Percentiles rank a stretch among this genome's conserved stretches.
These are phyloP conservation scores for Dissophora globulifera DNA, from an alignment of 192 early-diverging fungal species.

Conservation along the genomic window DNA sequence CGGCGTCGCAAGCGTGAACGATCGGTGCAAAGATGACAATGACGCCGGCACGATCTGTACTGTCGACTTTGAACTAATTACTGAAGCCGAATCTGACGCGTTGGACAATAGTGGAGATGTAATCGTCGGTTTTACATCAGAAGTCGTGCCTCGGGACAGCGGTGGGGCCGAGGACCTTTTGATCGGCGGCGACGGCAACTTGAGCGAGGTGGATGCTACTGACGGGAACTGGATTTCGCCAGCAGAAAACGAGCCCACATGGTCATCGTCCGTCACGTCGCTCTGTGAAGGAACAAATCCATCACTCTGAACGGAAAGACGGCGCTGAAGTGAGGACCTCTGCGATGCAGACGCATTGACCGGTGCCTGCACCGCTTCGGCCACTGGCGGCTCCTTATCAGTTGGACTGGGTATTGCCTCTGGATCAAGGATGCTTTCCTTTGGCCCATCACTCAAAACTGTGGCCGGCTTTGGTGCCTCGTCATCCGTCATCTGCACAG, in stretches of 20 bases:
- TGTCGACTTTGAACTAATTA: not conserved
- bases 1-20: slow-evolving; percentile 5
- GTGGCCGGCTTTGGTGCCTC: slow-evolving; percentile 4
- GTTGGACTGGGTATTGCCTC: not conserved
- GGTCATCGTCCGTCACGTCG: slow-evolving; percentile 25
- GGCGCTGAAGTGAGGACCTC: slow-evolving; percentile 25
- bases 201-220: not conserved
- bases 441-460: not conserved
- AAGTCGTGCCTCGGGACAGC: slow-evolving; percentile 5
- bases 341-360: slow-evolving; percentile 1
- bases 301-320: slow-evolving; percentile 12
- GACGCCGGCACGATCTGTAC: not conserved
- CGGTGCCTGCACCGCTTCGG: not conserved
- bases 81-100: not conserved
- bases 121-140: not conserved
- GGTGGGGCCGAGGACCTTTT: slow-evolving; percentile 40
- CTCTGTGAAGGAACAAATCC: slow-evolving; percentile 19
- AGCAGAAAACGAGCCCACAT: slow-evolving; percentile 29
- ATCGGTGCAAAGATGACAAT: slow-evolving; percentile 4
- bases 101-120: not conserved
- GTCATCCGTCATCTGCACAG: not conserved
- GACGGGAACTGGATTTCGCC: slow-evolving; percentile 48
- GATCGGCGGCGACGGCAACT: slow-evolving; percentile 17
- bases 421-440: not conserved
- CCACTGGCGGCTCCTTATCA: not conserved